phyloP scores from a whole-genome alignment of 1,284 basidiomycete species.

The Leucoagaricus sp. region DNA sequence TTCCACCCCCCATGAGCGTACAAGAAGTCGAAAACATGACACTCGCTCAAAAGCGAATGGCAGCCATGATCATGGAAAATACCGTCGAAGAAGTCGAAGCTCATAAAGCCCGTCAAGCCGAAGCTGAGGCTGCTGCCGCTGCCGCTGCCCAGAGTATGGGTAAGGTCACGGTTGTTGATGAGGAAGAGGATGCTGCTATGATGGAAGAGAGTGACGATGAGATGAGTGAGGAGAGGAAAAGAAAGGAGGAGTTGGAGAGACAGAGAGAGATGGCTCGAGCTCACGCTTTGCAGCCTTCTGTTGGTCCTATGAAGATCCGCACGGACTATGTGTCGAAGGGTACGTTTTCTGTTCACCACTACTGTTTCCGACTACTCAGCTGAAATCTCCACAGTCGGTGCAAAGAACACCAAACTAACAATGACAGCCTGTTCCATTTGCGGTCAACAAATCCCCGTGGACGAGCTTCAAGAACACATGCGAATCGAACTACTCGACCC shows the following conservation, averaged over 20 bases:
- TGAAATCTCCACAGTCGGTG: constrained; percentile 52
- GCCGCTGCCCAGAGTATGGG: constrained; percentile 74
- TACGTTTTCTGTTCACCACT: constrained; percentile 41
- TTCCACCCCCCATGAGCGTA: constrained; percentile 94
- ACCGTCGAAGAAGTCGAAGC: constrained; percentile 84
- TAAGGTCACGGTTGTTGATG: constrained; percentile 49
- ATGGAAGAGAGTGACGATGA: constrained; percentile 80
- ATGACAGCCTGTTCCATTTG: constrained; percentile 93
- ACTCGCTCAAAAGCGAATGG: constrained; percentile 96
- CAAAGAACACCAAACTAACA: constrained; percentile 65
- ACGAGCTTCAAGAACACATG: constrained; percentile 97
- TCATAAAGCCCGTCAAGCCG: constrained; percentile 75
- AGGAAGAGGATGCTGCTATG: constrained; percentile 69
- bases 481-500: constrained; percentile 98
- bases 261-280: constrained; percentile 77
- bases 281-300: constrained; percentile 70
- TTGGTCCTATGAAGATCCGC: constrained; percentile 92
- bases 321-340: constrained; percentile 96
- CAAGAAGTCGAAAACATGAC: constrained; percentile 97
- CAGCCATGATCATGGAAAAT: constrained; percentile 97
- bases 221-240: constrained; percentile 62
- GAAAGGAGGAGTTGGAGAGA: constrained; percentile 77
- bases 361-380: not conserved
- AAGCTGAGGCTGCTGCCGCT: constrained; percentile 76
- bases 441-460: constrained; percentile 90